Base-by-base conservation (phyloP, 176 grass and related monocot genomes). In the Lolium rigidum region DNA sequence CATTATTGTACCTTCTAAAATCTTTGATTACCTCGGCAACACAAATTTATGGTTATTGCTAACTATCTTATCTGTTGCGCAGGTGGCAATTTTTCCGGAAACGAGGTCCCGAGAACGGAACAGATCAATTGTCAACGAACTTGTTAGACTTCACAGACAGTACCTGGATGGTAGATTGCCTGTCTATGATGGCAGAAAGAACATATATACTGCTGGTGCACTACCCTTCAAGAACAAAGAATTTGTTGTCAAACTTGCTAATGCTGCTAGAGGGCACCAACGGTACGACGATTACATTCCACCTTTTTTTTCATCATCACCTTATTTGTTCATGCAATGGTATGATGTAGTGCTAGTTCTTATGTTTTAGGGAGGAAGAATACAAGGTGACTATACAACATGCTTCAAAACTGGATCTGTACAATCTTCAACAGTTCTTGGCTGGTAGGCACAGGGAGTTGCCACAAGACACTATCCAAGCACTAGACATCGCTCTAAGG, bases 401-500 rank as follows among this genome's bases (percentile, higher is more conserved):
- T 39, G 93, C 83, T 13, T 65, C 61, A 74, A 74, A 71, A 43
- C 11, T 55, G 17, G 86, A 98, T 77, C 16, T 91, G 31, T 86
- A 91, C 74, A 79, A 70, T 68, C 86, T 98, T 18, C 21, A 70
- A 0, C 43, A 91, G 20, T 98, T 94, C 66, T 75, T 95, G 62
- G 35, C 43, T 57, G 86, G 84, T 9, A 90, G 63, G 26, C 84
- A 80, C 1, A 87, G 65, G 65, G 93, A 95, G 24, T 13, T 76
- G 10, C 96, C 93, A 9, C 91, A 98, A 2, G 74, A 94, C 20
- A 92, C 82, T 6, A 89, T 98, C 54, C 93, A 95, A 44, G 91
- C 86, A 63, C 91, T 98, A 5, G 91, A 98, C 22, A 89, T 98
- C 20, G 93, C 94, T 21, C 51, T 98, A 8, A 92, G 93, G 41